phyloP scores from a whole-genome alignment of 495 filamentous ascomycete species.

The Aspergillus sclerotiicarbonarius region DNA sequence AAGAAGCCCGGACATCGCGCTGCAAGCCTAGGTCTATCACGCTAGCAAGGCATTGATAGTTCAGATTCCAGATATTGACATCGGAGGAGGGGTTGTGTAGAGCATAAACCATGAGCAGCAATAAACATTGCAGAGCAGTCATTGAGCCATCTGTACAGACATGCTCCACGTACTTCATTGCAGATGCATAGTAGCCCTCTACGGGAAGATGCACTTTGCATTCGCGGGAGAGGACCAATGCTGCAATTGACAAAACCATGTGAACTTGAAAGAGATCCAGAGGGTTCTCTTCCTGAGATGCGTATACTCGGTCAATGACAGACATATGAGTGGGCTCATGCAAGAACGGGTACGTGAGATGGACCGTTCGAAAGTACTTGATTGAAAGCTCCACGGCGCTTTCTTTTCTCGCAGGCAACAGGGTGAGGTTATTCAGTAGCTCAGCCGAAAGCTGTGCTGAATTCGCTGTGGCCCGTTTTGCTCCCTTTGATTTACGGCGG shows the following conservation, averaged over 20 bases:
- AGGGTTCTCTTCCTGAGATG: constrained; percentile 16
- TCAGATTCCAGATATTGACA: constrained; percentile 48
- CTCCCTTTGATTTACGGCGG: constrained; percentile 10
- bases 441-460: constrained; percentile 27
- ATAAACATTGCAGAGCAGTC: constrained; percentile 39
- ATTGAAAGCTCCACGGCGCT: constrained; percentile 35
- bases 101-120: constrained; percentile 47
- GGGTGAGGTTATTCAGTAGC: constrained; percentile 35
- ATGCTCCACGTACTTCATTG: constrained; percentile 37
- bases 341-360: constrained; percentile 43
- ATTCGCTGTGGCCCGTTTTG: neutral
- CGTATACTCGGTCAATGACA: constrained; percentile 32
- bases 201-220: constrained; percentile 40
- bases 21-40: constrained; percentile 48
- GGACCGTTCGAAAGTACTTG: constrained; percentile 42
- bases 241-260: constrained; percentile 46
- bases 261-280: constrained; percentile 38
- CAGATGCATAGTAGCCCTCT: constrained; percentile 45
- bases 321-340: constrained; percentile 40
- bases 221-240: constrained; percentile 40
- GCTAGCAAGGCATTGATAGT: constrained; percentile 47
- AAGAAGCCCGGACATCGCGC: constrained; percentile 36
- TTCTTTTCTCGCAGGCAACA: constrained; percentile 34
- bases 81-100: constrained; percentile 44
- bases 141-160: constrained; percentile 38